Conservation (phyloP, 2,329 filamentous ascomycete genomes). For the Fusarium palustre region DNA sequence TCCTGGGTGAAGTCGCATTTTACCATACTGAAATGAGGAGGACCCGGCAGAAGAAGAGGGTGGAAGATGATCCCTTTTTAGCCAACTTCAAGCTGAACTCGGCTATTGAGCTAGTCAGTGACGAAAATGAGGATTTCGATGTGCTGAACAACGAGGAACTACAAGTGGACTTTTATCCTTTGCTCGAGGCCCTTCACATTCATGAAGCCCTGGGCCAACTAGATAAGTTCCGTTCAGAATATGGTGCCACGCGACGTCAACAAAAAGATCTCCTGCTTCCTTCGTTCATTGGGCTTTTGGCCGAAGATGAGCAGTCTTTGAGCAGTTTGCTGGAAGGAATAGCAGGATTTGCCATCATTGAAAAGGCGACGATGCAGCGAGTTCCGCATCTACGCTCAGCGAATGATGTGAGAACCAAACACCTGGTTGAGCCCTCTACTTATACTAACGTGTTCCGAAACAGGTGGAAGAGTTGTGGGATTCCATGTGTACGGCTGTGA, state of each 20-base stretch:
- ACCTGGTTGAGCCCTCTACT: not conserved
- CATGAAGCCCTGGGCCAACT: constrained; percentile 93
- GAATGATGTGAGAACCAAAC: constrained; percentile 74
- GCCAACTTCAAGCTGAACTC: constrained; percentile 92
- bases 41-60: constrained; percentile 83
- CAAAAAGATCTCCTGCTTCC: constrained; percentile 94
- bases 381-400: constrained; percentile 84
- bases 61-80: constrained; percentile 80
- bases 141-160: constrained; percentile 95
- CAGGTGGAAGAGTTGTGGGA: constrained; percentile 99
- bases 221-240: constrained; percentile 90
- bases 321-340: constrained; percentile 94
- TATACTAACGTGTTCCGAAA: constrained; percentile 13
- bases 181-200: constrained; percentile 96
- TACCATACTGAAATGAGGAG: constrained; percentile 93
- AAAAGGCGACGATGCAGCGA: constrained; percentile 91
- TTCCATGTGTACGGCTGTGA: constrained; percentile 91
- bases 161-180: constrained; percentile 91
- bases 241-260: constrained; percentile 87
- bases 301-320: constrained; percentile 86
- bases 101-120: constrained; percentile 92
- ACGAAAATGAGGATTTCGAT: constrained; percentile 96
- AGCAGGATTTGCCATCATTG: constrained; percentile 95
- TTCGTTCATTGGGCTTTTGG: constrained; percentile 77
- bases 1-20: constrained; percentile 94